Evolutionary conservation across 768 basidiomycete genomes (phyloP).

Genomic region (Xerocomellus chrysenteron): DNA sequence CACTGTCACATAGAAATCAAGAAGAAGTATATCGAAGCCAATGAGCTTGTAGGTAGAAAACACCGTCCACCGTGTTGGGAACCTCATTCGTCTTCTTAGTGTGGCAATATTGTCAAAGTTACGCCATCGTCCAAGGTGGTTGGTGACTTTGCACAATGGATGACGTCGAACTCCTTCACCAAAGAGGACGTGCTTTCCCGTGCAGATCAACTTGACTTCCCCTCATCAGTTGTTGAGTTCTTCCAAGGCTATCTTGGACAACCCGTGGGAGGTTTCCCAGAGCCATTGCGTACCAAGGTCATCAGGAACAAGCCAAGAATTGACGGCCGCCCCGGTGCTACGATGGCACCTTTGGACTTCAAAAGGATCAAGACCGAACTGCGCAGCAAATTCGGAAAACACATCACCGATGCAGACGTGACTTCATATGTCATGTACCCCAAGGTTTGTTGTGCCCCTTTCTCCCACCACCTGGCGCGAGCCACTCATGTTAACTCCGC

Average conservation of each 20-base stretch:
- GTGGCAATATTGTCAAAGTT: conserved; percentile 98
- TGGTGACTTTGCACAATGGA: conserved; percentile 99
- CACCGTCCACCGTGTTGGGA: not conserved
- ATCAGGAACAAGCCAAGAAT: conserved; percentile 94
- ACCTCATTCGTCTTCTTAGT: conserved; percentile 44
- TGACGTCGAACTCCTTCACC: conserved; percentile 91
- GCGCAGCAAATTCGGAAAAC: conserved; percentile 91
- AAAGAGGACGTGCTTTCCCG: conserved; percentile 84
- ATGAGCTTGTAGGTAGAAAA: conserved; percentile 73
- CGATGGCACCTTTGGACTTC: conserved; percentile 88
- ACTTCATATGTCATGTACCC: conserved; percentile 98
- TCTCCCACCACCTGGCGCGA: conserved; percentile 4
- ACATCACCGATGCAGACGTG: conserved; percentile 92
- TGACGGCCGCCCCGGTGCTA: conserved; percentile 88
- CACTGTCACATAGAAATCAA: conserved; percentile 69
- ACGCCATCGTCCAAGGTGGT: conserved; percentile 99
- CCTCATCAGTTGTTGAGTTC: conserved; percentile 95
- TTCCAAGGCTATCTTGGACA: conserved; percentile 99
- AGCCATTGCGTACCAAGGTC: conserved; percentile 86
- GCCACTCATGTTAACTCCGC: conserved; percentile 13
- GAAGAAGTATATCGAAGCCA: conserved; percentile 98
- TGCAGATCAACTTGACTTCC: conserved; percentile 94
- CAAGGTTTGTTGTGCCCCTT: conserved; percentile 55
- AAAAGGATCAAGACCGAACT: conserved; percentile 94
- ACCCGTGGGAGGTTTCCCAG: conserved; percentile 98